Evolutionary conservation across 139 green algal genomes (phyloP), one percentile per base, ranked within the genome.

Genomic region (Chlamydomonas schloesseri): DNA sequence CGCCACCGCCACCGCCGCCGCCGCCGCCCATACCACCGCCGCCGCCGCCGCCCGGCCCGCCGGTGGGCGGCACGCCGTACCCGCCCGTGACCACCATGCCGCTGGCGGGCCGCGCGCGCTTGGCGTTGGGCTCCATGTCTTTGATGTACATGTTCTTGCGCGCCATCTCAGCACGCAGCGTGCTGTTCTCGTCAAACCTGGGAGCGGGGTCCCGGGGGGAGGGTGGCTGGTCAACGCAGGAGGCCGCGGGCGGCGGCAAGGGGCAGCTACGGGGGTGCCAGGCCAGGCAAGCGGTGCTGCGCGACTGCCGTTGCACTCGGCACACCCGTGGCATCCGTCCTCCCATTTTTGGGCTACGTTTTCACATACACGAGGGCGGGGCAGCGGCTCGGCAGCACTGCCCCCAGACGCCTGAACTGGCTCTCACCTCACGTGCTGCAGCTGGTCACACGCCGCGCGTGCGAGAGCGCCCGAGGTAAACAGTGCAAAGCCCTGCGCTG

Each of bases 91-190:
- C 42, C 42, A 50, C 42, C 42, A 50, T 50, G 42, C 42, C 42
- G 42, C 42, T 50, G 42, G 42, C 65, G 23, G 77, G 47, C n/a
- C 84, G 72, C 29, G 68, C 42, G 0, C 90, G 89, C 87, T 95
- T 93, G 42, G 42, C 42, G 65, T 84, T 82, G 33, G 84, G 80
- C 33, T 86, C 82, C 34, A 93, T 90, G 37, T 95, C 92, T 70
- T 94, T 94, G 68, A 97, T 89, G 90, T 96, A 97, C 93, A 95
- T 96, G 90, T 94, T 95, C 86, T 99, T 99, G 84, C 95, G 95
- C 13, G 96, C 96, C 92, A 99, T 96, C 89, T 99, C 96, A 21
- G 90, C 94, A 15, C 96, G 90, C 82, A 99, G 91, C 21, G 93
- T 86, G 50, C 84, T 70, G 26, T 57, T 75, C 24, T 96, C 93